Evolutionary conservation across 768 basidiomycete species (phyloP).

Genomic region (Kwoniella botswanensis): DNA sequence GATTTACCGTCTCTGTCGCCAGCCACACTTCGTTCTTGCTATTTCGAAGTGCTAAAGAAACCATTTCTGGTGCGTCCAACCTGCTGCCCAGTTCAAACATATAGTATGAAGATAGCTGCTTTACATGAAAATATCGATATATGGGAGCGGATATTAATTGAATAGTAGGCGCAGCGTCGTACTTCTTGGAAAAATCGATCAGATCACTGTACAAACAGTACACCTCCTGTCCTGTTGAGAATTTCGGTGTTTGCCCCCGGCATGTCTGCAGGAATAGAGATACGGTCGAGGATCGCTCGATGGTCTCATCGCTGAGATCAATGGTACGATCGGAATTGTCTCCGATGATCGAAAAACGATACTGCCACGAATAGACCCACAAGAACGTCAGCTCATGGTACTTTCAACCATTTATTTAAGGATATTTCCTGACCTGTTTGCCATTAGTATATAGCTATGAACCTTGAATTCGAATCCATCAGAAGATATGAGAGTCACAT

Average conservation of each 20-base stretch:
- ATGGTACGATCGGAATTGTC: neutral
- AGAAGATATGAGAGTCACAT: slow-evolving; percentile 14
- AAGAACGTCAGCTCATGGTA: neutral
- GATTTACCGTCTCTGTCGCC: too few relatives aligned
- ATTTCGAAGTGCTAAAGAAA: neutral
- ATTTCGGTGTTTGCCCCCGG: neutral
- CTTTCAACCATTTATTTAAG: too few relatives aligned
- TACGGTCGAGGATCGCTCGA: neutral
- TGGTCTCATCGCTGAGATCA: neutral
- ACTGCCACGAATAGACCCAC: neutral
- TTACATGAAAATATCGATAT: neutral
- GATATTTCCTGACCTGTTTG: slow-evolving; percentile 9
- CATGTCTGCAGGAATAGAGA: slow-evolving; percentile 2
- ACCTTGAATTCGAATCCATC: slow-evolving; percentile 20
- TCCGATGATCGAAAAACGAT: slow-evolving; percentile 2
- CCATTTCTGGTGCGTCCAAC: neutral
- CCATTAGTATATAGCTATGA: slow-evolving; percentile 18
- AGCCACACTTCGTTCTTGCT: too few relatives aligned
- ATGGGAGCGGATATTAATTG: neutral
- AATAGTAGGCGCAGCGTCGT: neutral
- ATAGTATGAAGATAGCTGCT: too few relatives aligned
- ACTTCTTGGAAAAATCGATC: neutral
- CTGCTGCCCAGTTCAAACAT: neutral
- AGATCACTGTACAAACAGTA: neutral
- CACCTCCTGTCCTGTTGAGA: neutral